Percentiles rank a stretch among this genome's conserved stretches.
These are phyloP conservation scores for Nemania serpens DNA, from an alignment of 2,329 filamentous ascomycete species.

Conservation along the genomic window DNA sequence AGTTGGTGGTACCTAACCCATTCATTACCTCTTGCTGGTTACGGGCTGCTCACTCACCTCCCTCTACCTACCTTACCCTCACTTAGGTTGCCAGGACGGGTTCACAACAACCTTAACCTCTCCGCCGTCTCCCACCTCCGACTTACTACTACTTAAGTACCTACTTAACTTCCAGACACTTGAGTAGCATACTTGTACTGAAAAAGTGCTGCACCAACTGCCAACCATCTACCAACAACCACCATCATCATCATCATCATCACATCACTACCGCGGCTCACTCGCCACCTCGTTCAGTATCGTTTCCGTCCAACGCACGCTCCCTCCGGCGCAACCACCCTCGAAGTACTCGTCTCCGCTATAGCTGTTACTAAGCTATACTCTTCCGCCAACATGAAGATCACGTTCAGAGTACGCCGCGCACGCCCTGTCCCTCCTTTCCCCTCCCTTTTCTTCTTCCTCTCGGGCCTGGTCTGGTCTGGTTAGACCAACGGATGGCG, in stretches of 20 bases:
- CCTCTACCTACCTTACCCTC: not conserved
- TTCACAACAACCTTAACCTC: no score
- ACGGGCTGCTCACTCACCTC: not conserved
- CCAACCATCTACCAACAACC: constrained; percentile 23
- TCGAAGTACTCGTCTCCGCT: constrained; percentile 18
- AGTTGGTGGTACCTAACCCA: constrained; percentile 20
- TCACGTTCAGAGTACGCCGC: constrained; percentile 65
- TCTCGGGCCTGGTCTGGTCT: no score
- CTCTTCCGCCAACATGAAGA: constrained; percentile 62
- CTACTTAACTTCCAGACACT: no score
- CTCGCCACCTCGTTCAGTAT: constrained; percentile 10
- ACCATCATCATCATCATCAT: constrained; percentile 15
- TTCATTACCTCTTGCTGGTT: constrained; percentile 1
- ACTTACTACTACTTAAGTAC: no score
- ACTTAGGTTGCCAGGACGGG: not conserved
- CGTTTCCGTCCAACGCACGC: constrained; percentile 5
- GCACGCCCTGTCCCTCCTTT: not conserved
- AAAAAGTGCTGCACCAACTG: no score
- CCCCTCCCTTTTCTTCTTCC: no score
- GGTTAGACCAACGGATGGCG: not conserved
- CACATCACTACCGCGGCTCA: constrained; percentile 14
- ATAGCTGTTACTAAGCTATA: constrained; percentile 33
- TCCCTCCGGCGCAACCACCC: not conserved
- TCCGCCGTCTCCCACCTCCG: no score
- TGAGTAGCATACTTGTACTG: no score